Percentiles rank a stretch among this genome's conserved stretches.
phyloP scores from a whole-genome alignment of 371 early-diverging fungal genomes.

The Rhizopus sp. region DNA sequence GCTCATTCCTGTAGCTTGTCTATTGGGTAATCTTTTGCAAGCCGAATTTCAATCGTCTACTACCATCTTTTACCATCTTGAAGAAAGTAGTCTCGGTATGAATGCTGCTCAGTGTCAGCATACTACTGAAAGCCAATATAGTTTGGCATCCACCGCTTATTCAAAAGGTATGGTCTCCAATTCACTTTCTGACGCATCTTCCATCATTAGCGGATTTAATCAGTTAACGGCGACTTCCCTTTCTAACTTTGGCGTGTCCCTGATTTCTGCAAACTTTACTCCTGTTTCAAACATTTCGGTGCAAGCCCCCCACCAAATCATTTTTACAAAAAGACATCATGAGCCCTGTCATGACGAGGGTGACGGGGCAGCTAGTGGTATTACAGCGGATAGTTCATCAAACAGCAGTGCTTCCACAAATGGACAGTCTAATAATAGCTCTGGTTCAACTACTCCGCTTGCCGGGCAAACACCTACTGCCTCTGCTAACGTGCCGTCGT shows the following conservation, averaged over 20 bases:
- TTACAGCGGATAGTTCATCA: neutral
- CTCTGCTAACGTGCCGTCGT: neutral
- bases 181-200: slow-evolving; percentile 14
- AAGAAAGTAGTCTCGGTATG: neutral
- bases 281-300: slow-evolving; percentile 3
- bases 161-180: slow-evolving; percentile 7
- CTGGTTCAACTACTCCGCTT: neutral
- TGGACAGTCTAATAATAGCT: neutral
- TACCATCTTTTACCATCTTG: slow-evolving; percentile 5
- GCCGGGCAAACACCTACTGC: neutral
- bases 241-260: neutral
- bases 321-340: neutral
- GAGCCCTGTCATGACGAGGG: neutral
- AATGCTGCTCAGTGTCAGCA: slow-evolving; percentile 15
- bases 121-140: neutral
- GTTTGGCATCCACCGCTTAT: slow-evolving; percentile 13
- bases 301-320: neutral
- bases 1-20: slow-evolving; percentile 8
- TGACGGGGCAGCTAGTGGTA: neutral
- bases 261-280: neutral
- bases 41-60: slow-evolving; percentile 20
- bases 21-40: slow-evolving; percentile 14
- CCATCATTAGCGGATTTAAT: slow-evolving; percentile 7
- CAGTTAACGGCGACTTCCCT: neutral
- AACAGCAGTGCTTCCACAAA: neutral